Percentiles rank a stretch among this genome's conserved stretches.
Evolutionary conservation across 208 protist species (phyloP).

Genomic region (Jaenimonas drosophilae): DNA sequence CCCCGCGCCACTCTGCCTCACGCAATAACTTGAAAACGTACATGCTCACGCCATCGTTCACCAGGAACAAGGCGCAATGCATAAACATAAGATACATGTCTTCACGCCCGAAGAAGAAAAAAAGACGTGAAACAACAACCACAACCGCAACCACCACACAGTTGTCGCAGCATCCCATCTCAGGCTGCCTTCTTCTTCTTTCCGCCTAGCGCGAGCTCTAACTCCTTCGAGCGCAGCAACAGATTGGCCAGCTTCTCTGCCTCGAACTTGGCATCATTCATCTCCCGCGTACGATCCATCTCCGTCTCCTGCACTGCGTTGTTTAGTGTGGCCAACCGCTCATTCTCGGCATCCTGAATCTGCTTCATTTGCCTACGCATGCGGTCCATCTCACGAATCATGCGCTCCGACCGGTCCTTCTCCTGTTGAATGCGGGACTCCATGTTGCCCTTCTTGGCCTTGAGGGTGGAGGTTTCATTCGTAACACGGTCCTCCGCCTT

Average conservation of each 20-base stretch:
- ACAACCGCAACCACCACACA: neutral
- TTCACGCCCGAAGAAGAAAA: neutral
- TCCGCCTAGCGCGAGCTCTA: conserved; percentile 33
- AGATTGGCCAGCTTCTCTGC: conserved; percentile 59
- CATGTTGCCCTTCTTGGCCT: conserved; percentile 54
- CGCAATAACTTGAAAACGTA: too few species aligned
- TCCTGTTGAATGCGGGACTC: conserved; percentile 73
- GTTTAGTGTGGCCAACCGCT: conserved; percentile 38
- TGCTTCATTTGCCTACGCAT: conserved; percentile 69
- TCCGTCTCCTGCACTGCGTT: conserved; percentile 37
- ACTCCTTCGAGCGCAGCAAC: conserved; percentile 51
- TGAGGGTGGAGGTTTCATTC: conserved; percentile 32
- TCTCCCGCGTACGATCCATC: conserved; percentile 44
- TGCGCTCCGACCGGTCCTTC: conserved; percentile 52
- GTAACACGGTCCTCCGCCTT: conserved; percentile 56
- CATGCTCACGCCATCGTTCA: neutral
- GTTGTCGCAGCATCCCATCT: too few species aligned
- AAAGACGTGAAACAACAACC: neutral
- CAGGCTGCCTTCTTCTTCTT: conserved; percentile 7
- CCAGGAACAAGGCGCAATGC: neutral
- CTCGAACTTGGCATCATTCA: conserved; percentile 65
- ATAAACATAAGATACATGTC: neutral
- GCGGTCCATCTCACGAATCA: conserved; percentile 69
- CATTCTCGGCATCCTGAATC: conserved; percentile 63
- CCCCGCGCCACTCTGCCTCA: too few species aligned